Base-by-base conservation (phyloP, 352 stramenopile genomes). In the Globisporangium sylvaticum region DNA sequence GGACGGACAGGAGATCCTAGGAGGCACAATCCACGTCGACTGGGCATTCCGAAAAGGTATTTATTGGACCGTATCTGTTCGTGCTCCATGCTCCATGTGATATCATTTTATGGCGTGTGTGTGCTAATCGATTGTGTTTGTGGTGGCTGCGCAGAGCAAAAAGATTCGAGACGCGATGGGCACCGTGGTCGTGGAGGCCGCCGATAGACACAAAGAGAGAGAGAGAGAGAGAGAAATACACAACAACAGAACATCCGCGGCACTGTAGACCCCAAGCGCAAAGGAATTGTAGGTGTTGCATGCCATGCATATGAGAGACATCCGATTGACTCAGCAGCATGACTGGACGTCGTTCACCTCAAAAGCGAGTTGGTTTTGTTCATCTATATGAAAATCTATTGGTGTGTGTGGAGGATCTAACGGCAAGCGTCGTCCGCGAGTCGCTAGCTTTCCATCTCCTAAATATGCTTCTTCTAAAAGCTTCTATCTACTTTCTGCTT, bases 31-130 rank as follows among this genome's bases (percentile, higher is more conserved):
- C 67, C 79, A 83, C 64, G 96, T 98, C 20, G 84, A 97, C 70
- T 99, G 94, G 94, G 95, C 96, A n/a, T 98, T 98, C 75, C 77
- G 74, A 62, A 91, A 89, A 84, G 76, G 80, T 88, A 55, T 52
- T 22, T 4, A 18, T 10, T 32, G 18, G 8, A 5, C 15, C 8
- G 12, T 4, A 25, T n/a, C 27, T 2, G 4, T 50, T 15, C n/a
- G 31, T 3, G 46, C 7, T 42, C 10, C 34, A 15, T 42, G 34
- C 5, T 18, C 8, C 42, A 24, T 50, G 42, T 8, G 18, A 10
- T 24, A 2, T 22, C 7, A 24, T 20, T 12, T 12, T 50, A n/a
- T 24, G 18, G 6, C 8, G 18, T 50, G 42, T 3, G 18, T 32
- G 57, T 64, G 52, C 25, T 31, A 54, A 44, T 34, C 22, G 20